A percentile compares a stretch with the other conserved stretches of the same genome.
These are phyloP conservation scores for Astrephomene gubernaculifera DNA, from an alignment of 139 green algal genomes.

Conservation along the genomic window DNA sequence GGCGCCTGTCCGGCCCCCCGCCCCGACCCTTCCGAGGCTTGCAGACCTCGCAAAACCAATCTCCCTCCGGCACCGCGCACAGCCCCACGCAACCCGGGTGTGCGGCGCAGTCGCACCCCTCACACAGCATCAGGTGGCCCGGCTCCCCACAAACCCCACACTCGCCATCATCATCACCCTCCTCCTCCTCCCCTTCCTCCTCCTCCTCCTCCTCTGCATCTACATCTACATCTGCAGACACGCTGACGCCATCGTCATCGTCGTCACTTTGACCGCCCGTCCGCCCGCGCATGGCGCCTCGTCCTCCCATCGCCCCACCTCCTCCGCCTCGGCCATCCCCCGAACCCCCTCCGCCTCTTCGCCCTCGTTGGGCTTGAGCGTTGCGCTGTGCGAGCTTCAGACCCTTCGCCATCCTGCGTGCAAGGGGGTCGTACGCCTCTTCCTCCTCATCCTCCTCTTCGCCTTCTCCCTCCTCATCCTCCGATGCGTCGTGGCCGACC, in stretches of 20 bases:
- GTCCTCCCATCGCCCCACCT: background rate
- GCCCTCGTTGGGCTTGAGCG: background rate
- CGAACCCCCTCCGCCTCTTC: background rate
- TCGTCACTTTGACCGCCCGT: background rate
- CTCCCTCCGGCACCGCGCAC: background rate
- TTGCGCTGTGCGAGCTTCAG: background rate
- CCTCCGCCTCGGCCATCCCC: slow-evolving; percentile 1
- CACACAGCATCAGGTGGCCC: slow-evolving; percentile 67
- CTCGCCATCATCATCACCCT: slow-evolving; percentile 5
- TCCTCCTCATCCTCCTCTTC: slow-evolving; percentile 24
- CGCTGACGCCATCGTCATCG: background rate
- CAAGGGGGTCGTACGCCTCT: slow-evolving; percentile 7
- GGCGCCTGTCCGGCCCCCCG: background rate
- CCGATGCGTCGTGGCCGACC: no score
- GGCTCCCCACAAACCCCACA: slow-evolving; percentile 44
- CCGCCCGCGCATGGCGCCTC: background rate
- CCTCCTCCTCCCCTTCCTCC: background rate
- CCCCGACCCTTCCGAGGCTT: background rate
- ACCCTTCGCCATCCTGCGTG: background rate
- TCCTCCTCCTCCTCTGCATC: background rate
- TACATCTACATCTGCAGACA: background rate
- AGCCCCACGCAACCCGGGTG: slow-evolving; percentile 63
- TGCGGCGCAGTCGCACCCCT: slow-evolving; percentile 59
- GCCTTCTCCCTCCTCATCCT: background rate
- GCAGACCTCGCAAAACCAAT: slow-evolving; percentile 9